Evolutionary conservation across 305 asterid species (phyloP), one percentile per base, ranked within the genome.

Genomic region (Plantago lanceolata): DNA sequence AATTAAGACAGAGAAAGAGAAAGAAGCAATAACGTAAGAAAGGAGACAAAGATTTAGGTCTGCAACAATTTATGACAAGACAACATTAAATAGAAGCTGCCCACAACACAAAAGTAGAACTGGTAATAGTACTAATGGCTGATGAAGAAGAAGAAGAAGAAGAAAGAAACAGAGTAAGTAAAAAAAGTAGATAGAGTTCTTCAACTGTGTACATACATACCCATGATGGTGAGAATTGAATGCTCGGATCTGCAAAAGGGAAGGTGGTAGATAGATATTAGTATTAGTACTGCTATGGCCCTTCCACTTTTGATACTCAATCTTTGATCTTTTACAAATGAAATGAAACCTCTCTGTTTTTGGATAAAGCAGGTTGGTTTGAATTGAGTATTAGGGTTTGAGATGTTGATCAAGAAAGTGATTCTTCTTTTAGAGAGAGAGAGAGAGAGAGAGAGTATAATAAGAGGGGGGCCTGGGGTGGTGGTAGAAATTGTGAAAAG

Each of bases 151-250:
- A 17, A 54, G 4, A 19, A 54, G 21, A 54, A 52, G n/a, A n/a
- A 21, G 19, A 52, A 3, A 54, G 60, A 28, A 55, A 55, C 43
- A 26, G 60, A 55, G 45, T 55, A 37, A 55, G n/a, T n/a, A 20
- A 37, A 18, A 18, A 51, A 51, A 54, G 60, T 26, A 26, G 17
- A 33, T 33, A 33, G n/a, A n/a, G 45, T 40, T 40, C 15, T 40
- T 11, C 6, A 40, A 40, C 3, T 40, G n/a, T n/a, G n/a, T n/a
- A n/a, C n/a, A 11, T 21, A 54, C 13, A 3, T 14, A 54, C 59
- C 59, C 59, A 55, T 55, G 60, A 55, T 55, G 60, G 6, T 21
- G 59, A n/a, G n/a, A 28, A 55, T 55, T 55, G 15, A 55, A 26
- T 55, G 60, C 20, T 55, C 20, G 19, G 60, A 55, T 55, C 60